These are phyloP conservation scores for Cryptococcus hybrid DNA, from an alignment of 1,284 basidiomycete genomes.

Conservation along the genomic window DNA sequence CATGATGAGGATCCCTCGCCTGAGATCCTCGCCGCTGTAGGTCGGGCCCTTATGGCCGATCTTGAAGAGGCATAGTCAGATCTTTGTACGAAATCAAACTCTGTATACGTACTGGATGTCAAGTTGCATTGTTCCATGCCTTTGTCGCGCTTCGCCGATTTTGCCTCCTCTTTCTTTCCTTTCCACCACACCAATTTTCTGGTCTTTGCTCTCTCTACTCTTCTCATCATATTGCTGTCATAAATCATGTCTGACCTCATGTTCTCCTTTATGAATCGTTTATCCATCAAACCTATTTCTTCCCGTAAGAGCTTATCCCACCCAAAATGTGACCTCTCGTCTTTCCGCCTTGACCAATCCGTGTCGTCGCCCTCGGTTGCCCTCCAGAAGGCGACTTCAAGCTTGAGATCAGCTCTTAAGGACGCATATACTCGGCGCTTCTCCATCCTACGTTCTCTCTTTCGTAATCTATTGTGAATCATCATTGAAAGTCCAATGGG, in stretches of 20 bases:
- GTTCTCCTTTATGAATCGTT: constrained; percentile 15
- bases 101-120: constrained; percentile 3
- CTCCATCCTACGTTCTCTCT: constrained; percentile 55
- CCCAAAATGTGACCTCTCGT: constrained; percentile 6
- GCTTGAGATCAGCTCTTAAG: constrained; percentile 53
- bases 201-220: constrained; percentile 15
- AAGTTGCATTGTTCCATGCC: not conserved
- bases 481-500: constrained; percentile 66
- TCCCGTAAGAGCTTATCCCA: constrained; percentile 13
- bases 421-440: constrained; percentile 46
- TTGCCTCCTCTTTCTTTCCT: not conserved
- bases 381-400: constrained; percentile 58
- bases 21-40: constrained; percentile 14
- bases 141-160: not conserved
- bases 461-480: constrained; percentile 60
- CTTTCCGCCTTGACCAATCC: constrained; percentile 13
- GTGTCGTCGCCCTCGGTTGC: constrained; percentile 22
- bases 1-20: constrained; percentile 8
- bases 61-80: constrained; percentile 8
- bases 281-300: constrained; percentile 16
- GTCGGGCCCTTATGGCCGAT: constrained; percentile 19
- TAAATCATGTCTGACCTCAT: constrained; percentile 15
- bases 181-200: constrained; percentile 8
- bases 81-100: constrained; percentile 2
- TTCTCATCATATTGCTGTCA: constrained; percentile 8